Evolutionary conservation across 208 protist genomes (phyloP), one percentile per base, ranked within the genome.

Genomic region (Leishmania lainsoni): DNA sequence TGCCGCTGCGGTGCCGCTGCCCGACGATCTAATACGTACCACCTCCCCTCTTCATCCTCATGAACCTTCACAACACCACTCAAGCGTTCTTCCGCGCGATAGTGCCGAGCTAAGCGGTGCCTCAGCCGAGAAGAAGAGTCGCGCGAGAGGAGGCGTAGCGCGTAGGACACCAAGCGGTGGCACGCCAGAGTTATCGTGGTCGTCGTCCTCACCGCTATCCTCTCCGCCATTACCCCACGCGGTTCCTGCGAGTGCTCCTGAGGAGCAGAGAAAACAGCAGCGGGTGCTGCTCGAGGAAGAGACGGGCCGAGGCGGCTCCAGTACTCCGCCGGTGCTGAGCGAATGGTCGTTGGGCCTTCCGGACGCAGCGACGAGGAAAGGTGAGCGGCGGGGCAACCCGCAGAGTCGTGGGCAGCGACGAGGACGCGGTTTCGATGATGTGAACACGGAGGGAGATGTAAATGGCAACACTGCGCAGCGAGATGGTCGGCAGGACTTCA

Each of bases 261-360:
- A 72, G 16, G 68, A n/a, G 42, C 32, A 16, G 68, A 45, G 35
- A 17, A 9, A 32, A 0, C 5, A 32, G 10, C 68, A 51, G 42
- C 22, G 26, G 65, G 8, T 20, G 12, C 61, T 12, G 29, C 61
- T 70, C 17, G 29, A 45, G 68, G 68, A 10, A 42, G 42, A 35
- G 68, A 26, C 42, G 39, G n/a, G 14, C 71, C n/a, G 32, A 39
- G 29, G 32, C 32, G 20, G 71, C n/a, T 48, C 51, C 14, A 20
- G 49, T 35, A 22, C 48, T 26, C 45, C 48, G 26, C 49, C 51
- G 51, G 71, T 77, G 32, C 52, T 77, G 49, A 5, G 54, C 22
- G 73, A 77, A n/a, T 77, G 73, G 73, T 42, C 54, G 54, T 45
- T 77, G 73, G 14, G 16, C 51, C 73, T 54, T 39, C 51, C 73